Base-by-base conservation (phyloP, 2,329 filamentous ascomycete species). In the Neoascochyta sp. region DNA sequence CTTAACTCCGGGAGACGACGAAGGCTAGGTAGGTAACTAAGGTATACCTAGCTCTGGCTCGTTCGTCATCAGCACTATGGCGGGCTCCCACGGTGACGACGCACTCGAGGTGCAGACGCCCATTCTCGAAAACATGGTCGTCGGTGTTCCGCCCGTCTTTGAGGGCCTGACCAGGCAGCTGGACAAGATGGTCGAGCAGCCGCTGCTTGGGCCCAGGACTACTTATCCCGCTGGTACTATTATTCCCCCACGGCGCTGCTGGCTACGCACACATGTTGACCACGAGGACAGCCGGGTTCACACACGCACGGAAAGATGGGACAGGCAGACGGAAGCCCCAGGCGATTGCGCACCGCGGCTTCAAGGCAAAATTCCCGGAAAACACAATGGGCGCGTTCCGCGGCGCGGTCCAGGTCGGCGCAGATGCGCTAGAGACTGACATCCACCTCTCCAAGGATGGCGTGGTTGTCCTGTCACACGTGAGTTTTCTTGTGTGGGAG, bases 401-500 rank as follows among this genome's bases (percentile, higher is more conserved):
- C 34, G 81, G 74, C 16, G 89, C 88, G 1, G 74, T 90, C 3
- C 68, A 78, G 17, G 80, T 78, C 11, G 86, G 86, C 12, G 78
- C 85, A 0, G 78, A 93, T 50, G 90, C 83, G 0, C 68, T 96
- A 16, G 90, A 96, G 67, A 93, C 87, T 11, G 90, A 96, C 52
- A 64, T 95, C 7, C 89, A 93, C 58, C 65, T 95, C 18, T 81
- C 86, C 9, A 78, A 74, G 39, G 90, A 96, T 53, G 81, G 82
- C 5, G 80, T 94, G 0, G 83, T 94, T 1, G 86, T 96, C 7
- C 66, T 96, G 22, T 86, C 83, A 24, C 88, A 93, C 69, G 83
- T 86, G 64, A 59, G 71, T 54, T 12, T 19, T n/a, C n/a, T n/a
- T n/a, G n/a, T n/a, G n/a, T n/a, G n/a, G n/a, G n/a, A n/a, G n/a